Conservation (phyloP, 768 basidiomycete genomes). For the Tubosaeta brunneosetosa region DNA sequence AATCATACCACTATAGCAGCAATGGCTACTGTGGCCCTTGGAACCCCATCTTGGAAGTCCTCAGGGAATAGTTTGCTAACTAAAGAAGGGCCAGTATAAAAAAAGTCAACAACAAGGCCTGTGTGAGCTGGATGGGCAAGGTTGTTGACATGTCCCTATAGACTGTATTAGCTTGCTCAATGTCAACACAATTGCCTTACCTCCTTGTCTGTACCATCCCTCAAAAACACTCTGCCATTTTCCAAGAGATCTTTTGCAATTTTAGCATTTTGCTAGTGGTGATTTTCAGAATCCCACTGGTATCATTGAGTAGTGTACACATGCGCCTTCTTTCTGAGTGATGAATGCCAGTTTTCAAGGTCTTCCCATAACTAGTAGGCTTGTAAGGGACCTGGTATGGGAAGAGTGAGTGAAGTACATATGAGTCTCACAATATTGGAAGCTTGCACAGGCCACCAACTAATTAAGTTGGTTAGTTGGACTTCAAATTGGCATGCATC, state of each 20-base stretch:
- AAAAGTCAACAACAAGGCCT: conserved; percentile 6
- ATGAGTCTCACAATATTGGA: conserved; percentile 1
- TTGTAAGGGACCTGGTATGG: too few species aligned
- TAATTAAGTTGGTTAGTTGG: background rate
- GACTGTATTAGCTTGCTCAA: background rate
- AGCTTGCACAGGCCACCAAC: conserved; percentile 2
- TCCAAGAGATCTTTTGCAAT: background rate
- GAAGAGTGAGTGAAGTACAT: background rate
- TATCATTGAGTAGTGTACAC: background rate
- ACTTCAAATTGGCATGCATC: background rate
- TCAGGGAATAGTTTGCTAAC: conserved; percentile 1
- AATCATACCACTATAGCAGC: background rate
- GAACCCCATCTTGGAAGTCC: background rate
- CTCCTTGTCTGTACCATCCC: background rate
- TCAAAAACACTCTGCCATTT: background rate
- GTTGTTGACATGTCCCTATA: conserved; percentile 7
- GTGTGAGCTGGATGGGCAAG: conserved; percentile 1
- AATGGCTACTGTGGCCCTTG: background rate
- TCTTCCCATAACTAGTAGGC: background rate
- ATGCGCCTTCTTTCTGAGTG: background rate
- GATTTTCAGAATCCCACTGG: background rate
- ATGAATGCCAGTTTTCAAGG: background rate
- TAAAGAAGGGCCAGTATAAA: conserved; percentile 1
- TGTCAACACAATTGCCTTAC: background rate
- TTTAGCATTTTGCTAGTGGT: background rate